Evolutionary conservation across 2,329 filamentous ascomycete species (phyloP).

Genomic region (Verticillium longisporum): DNA sequence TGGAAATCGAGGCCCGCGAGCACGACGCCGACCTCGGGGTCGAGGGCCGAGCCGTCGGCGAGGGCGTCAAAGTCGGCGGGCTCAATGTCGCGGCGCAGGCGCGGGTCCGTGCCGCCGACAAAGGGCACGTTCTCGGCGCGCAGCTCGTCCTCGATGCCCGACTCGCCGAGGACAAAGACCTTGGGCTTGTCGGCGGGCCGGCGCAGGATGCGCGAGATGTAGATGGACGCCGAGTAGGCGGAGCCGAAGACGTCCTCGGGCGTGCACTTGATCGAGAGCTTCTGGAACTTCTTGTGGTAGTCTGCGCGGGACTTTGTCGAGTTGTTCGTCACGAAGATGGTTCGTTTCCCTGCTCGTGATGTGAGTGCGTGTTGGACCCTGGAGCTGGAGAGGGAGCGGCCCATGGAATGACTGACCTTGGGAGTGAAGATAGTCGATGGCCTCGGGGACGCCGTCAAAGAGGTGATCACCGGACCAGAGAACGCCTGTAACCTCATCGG

Average conservation of each 20-base stretch:
- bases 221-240: slow-evolving; percentile 89
- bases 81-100: slow-evolving; percentile 69
- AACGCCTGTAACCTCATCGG: slow-evolving; percentile 56
- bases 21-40: slow-evolving; percentile 84
- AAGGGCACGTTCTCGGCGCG: slow-evolving; percentile 70
- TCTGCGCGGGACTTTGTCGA: slow-evolving; percentile 91
- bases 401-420: slow-evolving; percentile 50
- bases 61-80: slow-evolving; percentile 75
- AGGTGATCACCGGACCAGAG: slow-evolving; percentile 93
- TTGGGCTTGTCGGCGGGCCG: slow-evolving; percentile 77
- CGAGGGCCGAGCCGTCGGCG: slow-evolving; percentile 67
- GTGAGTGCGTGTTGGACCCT: neutral
- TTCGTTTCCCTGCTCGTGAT: slow-evolving; percentile 63
- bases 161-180: slow-evolving; percentile 89
- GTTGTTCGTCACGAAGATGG: slow-evolving; percentile 98
- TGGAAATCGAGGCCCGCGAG: slow-evolving; percentile 90
- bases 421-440: slow-evolving; percentile 71
- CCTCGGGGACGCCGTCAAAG: slow-evolving; percentile 80
- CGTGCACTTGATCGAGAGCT: slow-evolving; percentile 69
- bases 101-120: slow-evolving; percentile 80
- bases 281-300: slow-evolving; percentile 85
- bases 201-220: slow-evolving; percentile 87
- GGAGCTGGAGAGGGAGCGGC: neutral
- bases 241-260: slow-evolving; percentile 94
- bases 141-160: slow-evolving; percentile 85